Percentiles rank a stretch among this genome's conserved stretches.
These are phyloP conservation scores for Cercospora canescens DNA, from an alignment of 2,329 filamentous ascomycete genomes.

Conservation along the genomic window DNA sequence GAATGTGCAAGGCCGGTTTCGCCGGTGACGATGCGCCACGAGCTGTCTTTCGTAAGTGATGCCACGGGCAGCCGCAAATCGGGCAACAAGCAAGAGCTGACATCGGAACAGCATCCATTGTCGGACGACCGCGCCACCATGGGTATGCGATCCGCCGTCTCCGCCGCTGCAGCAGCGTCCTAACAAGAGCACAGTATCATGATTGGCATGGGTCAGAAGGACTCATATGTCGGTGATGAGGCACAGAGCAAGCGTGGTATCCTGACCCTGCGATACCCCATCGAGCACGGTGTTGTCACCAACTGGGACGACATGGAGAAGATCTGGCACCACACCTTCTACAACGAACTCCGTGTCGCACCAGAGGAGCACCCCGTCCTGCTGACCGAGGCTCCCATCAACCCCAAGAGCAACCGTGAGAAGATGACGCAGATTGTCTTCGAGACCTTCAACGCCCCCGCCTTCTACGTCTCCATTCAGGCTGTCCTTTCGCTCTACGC, in stretches of 20 bases:
- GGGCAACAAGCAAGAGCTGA: constrained; percentile 25
- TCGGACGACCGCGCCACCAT: constrained; percentile 99
- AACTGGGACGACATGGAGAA: constrained; percentile 99
- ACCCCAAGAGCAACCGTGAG: constrained; percentile 99
- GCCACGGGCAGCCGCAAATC: constrained; percentile 27
- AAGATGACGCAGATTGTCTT: constrained; percentile 99
- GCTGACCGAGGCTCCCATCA: constrained; percentile 99
- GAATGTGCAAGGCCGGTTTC: constrained; percentile 99
- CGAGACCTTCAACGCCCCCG: constrained; percentile 99
- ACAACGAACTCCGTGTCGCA: constrained; percentile 99
- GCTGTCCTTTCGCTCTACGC: constrained; percentile 98
- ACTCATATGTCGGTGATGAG: constrained; percentile 99
- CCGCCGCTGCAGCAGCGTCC: constrained; percentile 31
- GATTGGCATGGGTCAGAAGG: constrained; percentile 99
- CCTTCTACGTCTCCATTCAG: constrained; percentile 99
- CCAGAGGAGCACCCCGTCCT: constrained; percentile 99
- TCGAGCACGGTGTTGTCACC: constrained; percentile 99
- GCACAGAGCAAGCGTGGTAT: constrained; percentile 99
- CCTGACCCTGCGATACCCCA: constrained; percentile 97
- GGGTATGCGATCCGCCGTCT: constrained; percentile 63
- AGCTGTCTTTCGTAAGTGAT: constrained; percentile 98
- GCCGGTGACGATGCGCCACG: constrained; percentile 99
- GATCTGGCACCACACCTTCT: constrained; percentile 99
- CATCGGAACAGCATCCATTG: constrained; percentile 79
- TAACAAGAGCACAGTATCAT: constrained; percentile 76